These are phyloP conservation scores for Solanum clarkiae DNA, from an alignment of 257 asterid species.

Conservation along the genomic window DNA sequence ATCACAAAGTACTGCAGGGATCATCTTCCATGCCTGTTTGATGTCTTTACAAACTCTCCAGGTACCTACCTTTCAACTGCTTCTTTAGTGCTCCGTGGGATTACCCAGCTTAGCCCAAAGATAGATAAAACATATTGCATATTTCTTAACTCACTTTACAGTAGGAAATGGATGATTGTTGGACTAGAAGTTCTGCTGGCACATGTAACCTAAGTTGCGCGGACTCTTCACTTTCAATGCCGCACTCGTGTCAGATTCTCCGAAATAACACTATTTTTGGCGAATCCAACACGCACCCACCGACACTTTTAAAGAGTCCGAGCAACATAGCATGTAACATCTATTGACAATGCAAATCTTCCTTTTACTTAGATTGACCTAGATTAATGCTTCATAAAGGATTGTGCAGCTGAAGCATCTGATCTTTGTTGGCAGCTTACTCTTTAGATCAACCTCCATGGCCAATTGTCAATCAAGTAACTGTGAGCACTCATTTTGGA, in stretches of 20 bases:
- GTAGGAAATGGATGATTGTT: background rate
- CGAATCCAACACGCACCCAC: too few species aligned
- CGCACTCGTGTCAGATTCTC: too few species aligned
- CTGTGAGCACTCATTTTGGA: too few species aligned
- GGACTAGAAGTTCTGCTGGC: background rate
- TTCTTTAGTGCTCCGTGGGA: background rate
- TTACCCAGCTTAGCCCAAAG: background rate
- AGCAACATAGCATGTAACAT: background rate
- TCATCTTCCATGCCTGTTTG: too few species aligned
- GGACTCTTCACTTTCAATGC: too few species aligned
- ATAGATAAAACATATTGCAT: background rate
- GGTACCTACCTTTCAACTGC: background rate
- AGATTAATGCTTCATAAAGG: background rate
- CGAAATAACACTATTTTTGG: too few species aligned
- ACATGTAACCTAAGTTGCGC: background rate
- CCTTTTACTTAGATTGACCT: background rate
- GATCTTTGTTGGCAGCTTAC: background rate
- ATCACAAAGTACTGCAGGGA: too few species aligned
- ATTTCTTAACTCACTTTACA: background rate
- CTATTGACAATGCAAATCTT: background rate
- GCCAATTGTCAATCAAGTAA: too few species aligned
- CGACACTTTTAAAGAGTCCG: too few species aligned
- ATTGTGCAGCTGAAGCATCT: background rate
- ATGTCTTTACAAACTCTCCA: too few species aligned
- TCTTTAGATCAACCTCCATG: too few species aligned